phyloP scores from a whole-genome alignment of 139 green algal genomes.

The Gonium pectorale region DNA sequence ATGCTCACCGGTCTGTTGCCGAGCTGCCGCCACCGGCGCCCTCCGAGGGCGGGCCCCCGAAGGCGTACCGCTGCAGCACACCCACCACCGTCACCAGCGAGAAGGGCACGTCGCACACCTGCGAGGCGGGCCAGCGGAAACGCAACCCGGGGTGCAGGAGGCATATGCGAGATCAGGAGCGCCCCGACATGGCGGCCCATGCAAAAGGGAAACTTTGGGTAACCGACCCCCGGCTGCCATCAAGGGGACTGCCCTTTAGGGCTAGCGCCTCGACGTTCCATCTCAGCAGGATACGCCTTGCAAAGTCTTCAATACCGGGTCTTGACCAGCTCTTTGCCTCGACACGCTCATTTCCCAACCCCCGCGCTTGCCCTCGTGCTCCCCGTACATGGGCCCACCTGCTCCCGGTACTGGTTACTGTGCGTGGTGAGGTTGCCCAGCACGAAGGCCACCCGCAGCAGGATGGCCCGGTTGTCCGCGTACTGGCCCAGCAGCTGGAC shows the following conservation, averaged over 20 bases:
- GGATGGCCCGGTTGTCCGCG: conserved; percentile 51
- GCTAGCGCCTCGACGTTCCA: too few species aligned
- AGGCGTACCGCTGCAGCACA: conserved; percentile 47
- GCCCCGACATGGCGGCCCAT: too few species aligned
- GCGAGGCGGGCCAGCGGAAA: background rate
- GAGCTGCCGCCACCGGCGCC: background rate
- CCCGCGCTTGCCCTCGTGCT: too few species aligned
- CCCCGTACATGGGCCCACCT: conserved; percentile 51
- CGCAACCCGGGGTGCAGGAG: background rate
- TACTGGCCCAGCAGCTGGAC: conserved; percentile 53
- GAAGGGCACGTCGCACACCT: conserved; percentile 47
- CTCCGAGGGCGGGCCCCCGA: background rate
- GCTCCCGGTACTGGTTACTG: conserved; percentile 49
- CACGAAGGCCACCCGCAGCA: conserved; percentile 62
- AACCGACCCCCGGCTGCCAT: too few species aligned
- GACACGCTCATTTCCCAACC: too few species aligned
- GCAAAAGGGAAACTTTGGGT: too few species aligned
- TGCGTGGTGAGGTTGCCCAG: conserved; percentile 63
- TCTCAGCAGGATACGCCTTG: too few species aligned
- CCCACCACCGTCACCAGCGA: conserved; percentile 42
- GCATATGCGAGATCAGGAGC: too few species aligned
- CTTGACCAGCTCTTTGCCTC: too few species aligned
- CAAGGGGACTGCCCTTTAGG: too few species aligned
- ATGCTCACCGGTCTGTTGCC: conserved; percentile 25
- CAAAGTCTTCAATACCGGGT: too few species aligned